Evolutionary conservation across 768 basidiomycete species (phyloP).

Genomic region (Pulveroboletus sp.): DNA sequence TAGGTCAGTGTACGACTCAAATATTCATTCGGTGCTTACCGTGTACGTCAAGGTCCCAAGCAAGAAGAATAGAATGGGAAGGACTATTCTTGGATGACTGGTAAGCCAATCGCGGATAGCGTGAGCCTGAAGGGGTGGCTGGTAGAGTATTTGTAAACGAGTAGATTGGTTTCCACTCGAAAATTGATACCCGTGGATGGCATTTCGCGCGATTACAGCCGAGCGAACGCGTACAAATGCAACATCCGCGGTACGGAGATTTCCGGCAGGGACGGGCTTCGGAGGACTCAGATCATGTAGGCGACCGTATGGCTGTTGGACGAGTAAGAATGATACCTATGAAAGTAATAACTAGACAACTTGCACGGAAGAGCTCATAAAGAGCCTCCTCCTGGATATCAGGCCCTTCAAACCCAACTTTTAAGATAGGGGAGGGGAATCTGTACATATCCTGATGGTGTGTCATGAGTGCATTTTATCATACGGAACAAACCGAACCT

Average conservation of each 20-base stretch:
- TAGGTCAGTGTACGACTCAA: not conserved
- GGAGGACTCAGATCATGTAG: slow-evolving; percentile 66
- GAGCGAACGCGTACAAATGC: slow-evolving; percentile 58
- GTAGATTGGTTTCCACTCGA: slow-evolving; percentile 29
- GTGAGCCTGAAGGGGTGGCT: slow-evolving; percentile 61
- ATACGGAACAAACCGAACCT: slow-evolving; percentile 42
- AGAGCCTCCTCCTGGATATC: slow-evolving; percentile 78
- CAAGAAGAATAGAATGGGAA: slow-evolving; percentile 80
- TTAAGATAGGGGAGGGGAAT: slow-evolving; percentile 68
- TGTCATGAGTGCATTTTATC: not conserved
- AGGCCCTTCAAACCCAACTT: slow-evolving; percentile 84
- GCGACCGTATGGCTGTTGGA: slow-evolving; percentile 69
- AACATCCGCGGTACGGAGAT: slow-evolving; percentile 60
- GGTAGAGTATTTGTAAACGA: slow-evolving; percentile 53
- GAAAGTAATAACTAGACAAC: slow-evolving; percentile 20
- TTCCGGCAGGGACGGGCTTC: slow-evolving; percentile 57
- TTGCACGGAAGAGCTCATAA: slow-evolving; percentile 73
- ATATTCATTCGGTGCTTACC: slow-evolving; percentile 38
- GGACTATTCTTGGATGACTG: slow-evolving; percentile 78
- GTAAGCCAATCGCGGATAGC: slow-evolving; percentile 74
- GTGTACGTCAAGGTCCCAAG: slow-evolving; percentile 89
- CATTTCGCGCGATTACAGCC: slow-evolving; percentile 81
- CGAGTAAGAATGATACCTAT: not conserved
- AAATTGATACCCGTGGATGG: slow-evolving; percentile 57
- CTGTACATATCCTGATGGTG: slow-evolving; percentile 71